Conservation (phyloP, 177 flowering plant genomes). For the Tripterygium wilfordii region DNA sequence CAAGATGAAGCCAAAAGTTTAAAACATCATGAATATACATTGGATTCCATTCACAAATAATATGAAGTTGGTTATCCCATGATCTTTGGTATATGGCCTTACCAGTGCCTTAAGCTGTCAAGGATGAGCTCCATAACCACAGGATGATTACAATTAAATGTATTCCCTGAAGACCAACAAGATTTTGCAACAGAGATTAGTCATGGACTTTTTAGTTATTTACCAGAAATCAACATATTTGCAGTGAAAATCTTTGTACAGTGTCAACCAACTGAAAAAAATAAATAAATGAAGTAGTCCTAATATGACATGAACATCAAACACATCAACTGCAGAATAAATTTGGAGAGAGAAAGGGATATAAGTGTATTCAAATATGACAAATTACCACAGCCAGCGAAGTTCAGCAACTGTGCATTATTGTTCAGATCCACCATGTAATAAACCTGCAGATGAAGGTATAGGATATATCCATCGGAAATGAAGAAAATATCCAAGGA, state of each 20-base stretch:
- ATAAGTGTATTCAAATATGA: neutral
- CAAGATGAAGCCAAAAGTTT: too few species aligned
- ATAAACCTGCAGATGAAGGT: slow-evolving; percentile 56
- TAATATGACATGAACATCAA: too few species aligned
- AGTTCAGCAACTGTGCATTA: slow-evolving; percentile 57
- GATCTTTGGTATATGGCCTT: too few species aligned
- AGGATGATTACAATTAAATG: slow-evolving; percentile 95
- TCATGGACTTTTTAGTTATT: too few species aligned
- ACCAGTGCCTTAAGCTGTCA: slow-evolving; percentile 98
- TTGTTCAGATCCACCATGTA: slow-evolving; percentile 70
- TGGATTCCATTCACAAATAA: too few species aligned
- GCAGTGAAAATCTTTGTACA: too few species aligned
- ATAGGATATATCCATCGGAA: neutral
- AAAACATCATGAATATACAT: too few species aligned
- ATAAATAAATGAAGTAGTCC: too few species aligned
- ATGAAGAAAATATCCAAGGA: neutral
- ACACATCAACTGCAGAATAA: too few species aligned
- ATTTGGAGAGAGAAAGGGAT: neutral
- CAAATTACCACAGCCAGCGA: slow-evolving; percentile 89
- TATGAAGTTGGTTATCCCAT: too few species aligned
- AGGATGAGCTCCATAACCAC: slow-evolving; percentile 95
- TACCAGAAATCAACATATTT: too few species aligned
- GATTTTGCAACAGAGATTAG: neutral
- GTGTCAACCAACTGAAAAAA: too few species aligned
- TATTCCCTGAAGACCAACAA: slow-evolving; percentile 62